Conservation (phyloP, 2,329 filamentous ascomycete genomes). For the Claviceps purpurea region DNA sequence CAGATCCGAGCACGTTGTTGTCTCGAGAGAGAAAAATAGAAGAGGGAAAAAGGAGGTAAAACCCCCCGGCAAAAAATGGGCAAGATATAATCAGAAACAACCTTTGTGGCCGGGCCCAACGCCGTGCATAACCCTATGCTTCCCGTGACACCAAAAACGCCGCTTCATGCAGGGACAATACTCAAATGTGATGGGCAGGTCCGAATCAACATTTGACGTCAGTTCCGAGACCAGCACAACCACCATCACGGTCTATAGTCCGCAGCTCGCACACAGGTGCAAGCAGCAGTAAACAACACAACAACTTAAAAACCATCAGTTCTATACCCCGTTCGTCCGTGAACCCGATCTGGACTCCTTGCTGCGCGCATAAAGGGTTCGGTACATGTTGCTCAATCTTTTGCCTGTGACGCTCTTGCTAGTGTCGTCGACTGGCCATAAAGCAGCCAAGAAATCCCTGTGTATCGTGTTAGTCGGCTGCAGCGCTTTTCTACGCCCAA, state of each 20-base stretch:
- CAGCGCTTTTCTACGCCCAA: background rate
- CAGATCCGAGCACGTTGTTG: slow-evolving; percentile 17
- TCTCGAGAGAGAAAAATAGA: slow-evolving; percentile 5
- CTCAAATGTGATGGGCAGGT: slow-evolving; percentile 2
- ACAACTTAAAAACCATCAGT: background rate
- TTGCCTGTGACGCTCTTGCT: slow-evolving; percentile 30
- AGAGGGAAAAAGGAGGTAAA: background rate
- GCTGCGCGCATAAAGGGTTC: slow-evolving; percentile 23
- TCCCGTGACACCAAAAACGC: slow-evolving; percentile 12
- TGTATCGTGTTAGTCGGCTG: slow-evolving; percentile 10
- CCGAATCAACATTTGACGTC: background rate
- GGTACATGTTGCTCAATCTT: slow-evolving; percentile 31
- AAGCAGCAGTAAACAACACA: background rate
- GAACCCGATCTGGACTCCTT: slow-evolving; percentile 17
- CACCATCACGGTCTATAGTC: background rate
- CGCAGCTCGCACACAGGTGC: background rate
- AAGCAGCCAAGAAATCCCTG: slow-evolving; percentile 31
- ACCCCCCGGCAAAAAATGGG: background rate
- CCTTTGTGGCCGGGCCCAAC: slow-evolving; percentile 3
- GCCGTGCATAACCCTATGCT: slow-evolving; percentile 10
- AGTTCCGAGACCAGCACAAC: background rate
- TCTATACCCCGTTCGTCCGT: slow-evolving; percentile 19
- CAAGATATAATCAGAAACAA: background rate
- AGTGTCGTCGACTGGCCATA: slow-evolving; percentile 33
- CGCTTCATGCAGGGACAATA: slow-evolving; percentile 14